A percentile compares a stretch with the other conserved stretches of the same genome.
phyloP scores from a whole-genome alignment of 768 basidiomycete species.

The Filobasidium floriforme region DNA sequence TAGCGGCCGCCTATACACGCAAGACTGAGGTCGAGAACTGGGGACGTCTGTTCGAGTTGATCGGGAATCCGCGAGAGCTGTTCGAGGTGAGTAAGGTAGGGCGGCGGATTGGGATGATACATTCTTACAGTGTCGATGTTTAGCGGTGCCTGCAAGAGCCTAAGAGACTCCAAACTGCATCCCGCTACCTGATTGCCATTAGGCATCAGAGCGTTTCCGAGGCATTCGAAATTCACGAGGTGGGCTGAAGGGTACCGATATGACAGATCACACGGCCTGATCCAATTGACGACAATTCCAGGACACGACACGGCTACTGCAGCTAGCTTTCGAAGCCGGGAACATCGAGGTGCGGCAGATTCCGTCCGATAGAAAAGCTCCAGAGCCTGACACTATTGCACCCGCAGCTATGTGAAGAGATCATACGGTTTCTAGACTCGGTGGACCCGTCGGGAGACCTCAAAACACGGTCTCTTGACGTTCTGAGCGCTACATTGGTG shows the following conservation, averaged over 20 bases:
- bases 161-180: conserved; percentile 68
- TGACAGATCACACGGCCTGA: background rate
- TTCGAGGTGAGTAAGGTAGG: conserved; percentile 64
- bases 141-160: conserved; percentile 14
- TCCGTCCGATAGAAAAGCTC: background rate
- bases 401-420: conserved; percentile 68
- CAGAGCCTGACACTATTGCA: background rate
- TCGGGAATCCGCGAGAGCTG: conserved; percentile 78
- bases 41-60: conserved; percentile 77
- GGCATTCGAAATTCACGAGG: conserved; percentile 25
- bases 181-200: conserved; percentile 84
- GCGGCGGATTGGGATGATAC: background rate
- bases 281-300: conserved; percentile 23
- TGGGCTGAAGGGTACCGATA: background rate
- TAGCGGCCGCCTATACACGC: conserved; percentile 89
- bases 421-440: conserved; percentile 83
- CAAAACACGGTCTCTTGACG: background rate
- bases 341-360: conserved; percentile 57
- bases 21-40: conserved; percentile 92
- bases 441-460: conserved; percentile 72
- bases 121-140: background rate
- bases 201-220: conserved; percentile 74
- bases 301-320: conserved; percentile 73
- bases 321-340: conserved; percentile 63
- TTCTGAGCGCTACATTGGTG: background rate